phyloP scores from a whole-genome alignment of 768 basidiomycete genomes.

The Boletus fagicola region DNA sequence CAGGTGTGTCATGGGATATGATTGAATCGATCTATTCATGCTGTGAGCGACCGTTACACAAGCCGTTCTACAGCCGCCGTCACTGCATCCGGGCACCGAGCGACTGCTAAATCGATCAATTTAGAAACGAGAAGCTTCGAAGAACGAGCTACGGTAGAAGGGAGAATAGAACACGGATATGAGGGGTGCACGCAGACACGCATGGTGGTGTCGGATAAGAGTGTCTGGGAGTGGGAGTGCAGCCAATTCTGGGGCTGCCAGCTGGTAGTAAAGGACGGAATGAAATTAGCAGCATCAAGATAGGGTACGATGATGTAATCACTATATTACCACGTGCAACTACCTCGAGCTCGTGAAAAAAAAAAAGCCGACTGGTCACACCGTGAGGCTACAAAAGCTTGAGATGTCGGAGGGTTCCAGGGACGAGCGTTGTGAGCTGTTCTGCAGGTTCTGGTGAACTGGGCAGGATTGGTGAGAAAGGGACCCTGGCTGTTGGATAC shows the following conservation, averaged over 20 bases:
- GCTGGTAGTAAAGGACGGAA: constrained; percentile 5
- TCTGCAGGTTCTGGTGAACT: background rate
- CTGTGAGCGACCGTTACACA: constrained; percentile 2
- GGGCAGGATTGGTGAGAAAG: background rate
- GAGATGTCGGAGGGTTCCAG: background rate
- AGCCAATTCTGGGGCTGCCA: constrained; percentile 12
- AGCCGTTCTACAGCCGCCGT: constrained; percentile 18
- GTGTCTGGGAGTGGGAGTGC: background rate
- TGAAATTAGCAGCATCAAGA: constrained; percentile 23
- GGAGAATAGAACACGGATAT: constrained; percentile 16
- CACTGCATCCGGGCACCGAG: constrained; percentile 2
- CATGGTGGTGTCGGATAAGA: background rate
- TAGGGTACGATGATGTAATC: constrained; percentile 30
- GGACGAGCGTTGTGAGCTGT: background rate
- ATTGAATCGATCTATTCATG: background rate
- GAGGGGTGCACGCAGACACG: constrained; percentile 8
- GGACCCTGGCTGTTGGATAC: background rate
- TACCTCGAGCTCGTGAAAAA: constrained; percentile 9
- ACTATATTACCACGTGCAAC: constrained; percentile 22
- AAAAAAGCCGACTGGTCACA: background rate
- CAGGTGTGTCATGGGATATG: background rate
- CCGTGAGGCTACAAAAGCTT: background rate
- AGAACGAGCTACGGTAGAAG: background rate
- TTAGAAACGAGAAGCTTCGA: constrained; percentile 4
- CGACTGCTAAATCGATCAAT: background rate